Conservation (phyloP, 306 rosid species). For the Cucumis melo region DNA sequence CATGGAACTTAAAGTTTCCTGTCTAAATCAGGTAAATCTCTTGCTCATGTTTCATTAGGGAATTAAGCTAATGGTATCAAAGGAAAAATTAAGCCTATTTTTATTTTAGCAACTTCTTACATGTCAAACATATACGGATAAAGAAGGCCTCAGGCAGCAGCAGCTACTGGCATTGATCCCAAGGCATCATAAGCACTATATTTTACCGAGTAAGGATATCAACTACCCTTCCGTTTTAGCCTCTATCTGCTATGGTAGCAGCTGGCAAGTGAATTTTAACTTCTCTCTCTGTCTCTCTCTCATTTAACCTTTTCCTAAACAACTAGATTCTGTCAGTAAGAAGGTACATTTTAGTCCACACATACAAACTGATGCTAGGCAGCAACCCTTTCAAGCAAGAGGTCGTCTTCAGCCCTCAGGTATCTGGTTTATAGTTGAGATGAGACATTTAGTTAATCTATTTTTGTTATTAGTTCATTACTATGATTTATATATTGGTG, state of each 20-base stretch:
- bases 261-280: not conserved
- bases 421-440: constrained; percentile 15
- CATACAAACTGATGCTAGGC: constrained; percentile 37
- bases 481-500: constrained; percentile 1
- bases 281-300: not conserved
- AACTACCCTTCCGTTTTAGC: constrained; percentile 6
- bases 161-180: constrained; percentile 67
- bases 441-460: constrained; percentile 5
- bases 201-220: constrained; percentile 46
- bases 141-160: constrained; percentile 90
- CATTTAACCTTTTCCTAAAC: constrained; percentile 8
- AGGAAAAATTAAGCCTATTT: constrained; percentile 10
- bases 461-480: not conserved
- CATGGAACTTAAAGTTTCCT: constrained; percentile 55
- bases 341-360: constrained; percentile 70
- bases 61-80: constrained; percentile 6
- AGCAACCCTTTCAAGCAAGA: constrained; percentile 43
- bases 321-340: constrained; percentile 54
- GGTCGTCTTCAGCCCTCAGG: constrained; percentile 52
- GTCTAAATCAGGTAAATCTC: constrained; percentile 52
- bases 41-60: not conserved
- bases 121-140: constrained; percentile 52
- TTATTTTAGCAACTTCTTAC: constrained; percentile 55
- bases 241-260: constrained; percentile 8
- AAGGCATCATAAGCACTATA: constrained; percentile 88